Base-by-base conservation (phyloP, 352 stramenopile genomes). In the Phytophthora parvispora region DNA sequence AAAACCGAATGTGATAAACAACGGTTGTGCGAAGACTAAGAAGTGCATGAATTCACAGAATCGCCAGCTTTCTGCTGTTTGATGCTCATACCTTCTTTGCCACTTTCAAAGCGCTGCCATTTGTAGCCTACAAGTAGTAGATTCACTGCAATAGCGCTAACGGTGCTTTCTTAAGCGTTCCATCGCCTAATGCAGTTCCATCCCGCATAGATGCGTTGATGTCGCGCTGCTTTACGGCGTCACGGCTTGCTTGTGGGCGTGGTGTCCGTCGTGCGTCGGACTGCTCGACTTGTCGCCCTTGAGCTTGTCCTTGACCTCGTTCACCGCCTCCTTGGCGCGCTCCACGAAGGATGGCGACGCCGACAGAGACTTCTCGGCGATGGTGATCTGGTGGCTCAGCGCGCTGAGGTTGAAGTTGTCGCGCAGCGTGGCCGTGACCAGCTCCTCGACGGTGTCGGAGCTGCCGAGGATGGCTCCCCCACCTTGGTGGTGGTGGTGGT, bases 331-430 rank as follows among this genome's bases (percentile, higher is more conserved):
- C 40, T 70, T 74, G 12, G 67, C 67, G 20, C 60, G 67, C 40
- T 74, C 53, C 27, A 74, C 32, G 15, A 74, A 60, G 20, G 50
- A 54, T n/a, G 51, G 32, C 20, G 54, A 74, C 20, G 48, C 13
- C 36, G 55, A 29, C 47, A 74, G 25, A 0, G 67, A 74, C 22
- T 57, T 70, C 47, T 74, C 67, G 3, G 60, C 34, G 36, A 55
- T 29, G 4, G 53, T 63, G 61, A 74, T 74, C 49, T 74, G 67
- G 58, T 70, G 67, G 29, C 52, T 65, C 32, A 74, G 49, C 4
- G 67, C 31, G 38, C 38, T 62, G 36, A 64, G 22, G 38, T 69
- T 69, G 40, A 74, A 74, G 36, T 64, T 56, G 24, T 74, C 57
- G 31, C 48, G 55, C 40, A 74, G 40, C 48, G 67, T 74, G 6